Evolutionary conservation across 2,329 filamentous ascomycete genomes (phyloP).

Genomic region (Blastomyces parvus): DNA sequence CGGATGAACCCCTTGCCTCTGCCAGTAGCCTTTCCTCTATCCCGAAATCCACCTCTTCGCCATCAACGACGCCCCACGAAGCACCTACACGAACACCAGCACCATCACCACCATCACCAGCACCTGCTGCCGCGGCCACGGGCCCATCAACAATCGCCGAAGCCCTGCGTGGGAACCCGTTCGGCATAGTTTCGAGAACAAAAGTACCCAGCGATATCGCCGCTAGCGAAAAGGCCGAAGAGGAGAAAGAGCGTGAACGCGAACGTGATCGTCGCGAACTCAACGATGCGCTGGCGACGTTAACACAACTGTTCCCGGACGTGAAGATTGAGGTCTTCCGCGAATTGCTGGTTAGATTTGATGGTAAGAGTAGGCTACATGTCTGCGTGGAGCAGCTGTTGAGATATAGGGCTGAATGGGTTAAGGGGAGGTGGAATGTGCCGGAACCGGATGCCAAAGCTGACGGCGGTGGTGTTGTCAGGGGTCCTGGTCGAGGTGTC

Average conservation of each 20-base stretch:
- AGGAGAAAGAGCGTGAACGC: slow-evolving; percentile 19
- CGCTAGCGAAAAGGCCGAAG: slow-evolving; percentile 11
- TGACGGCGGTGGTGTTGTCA: background rate
- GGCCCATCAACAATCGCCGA: slow-evolving; percentile 32
- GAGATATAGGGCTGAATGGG: slow-evolving; percentile 39
- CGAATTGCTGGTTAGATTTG: slow-evolving; percentile 38
- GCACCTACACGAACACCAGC: background rate
- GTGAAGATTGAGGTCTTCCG: slow-evolving; percentile 40
- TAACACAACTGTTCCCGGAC: slow-evolving; percentile 39
- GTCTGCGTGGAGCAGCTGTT: slow-evolving; percentile 41
- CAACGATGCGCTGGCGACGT: slow-evolving; percentile 33
- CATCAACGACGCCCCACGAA: background rate
- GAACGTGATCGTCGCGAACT: slow-evolving; percentile 31
- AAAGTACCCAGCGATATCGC: slow-evolving; percentile 11
- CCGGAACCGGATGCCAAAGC: slow-evolving; percentile 18
- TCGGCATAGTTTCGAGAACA: slow-evolving; percentile 21
- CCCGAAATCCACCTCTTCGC: background rate
- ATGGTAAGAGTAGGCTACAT: slow-evolving; percentile 38
- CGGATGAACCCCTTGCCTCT: background rate
- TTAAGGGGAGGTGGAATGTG: slow-evolving; percentile 38
- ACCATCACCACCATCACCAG: background rate
- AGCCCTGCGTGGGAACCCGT: slow-evolving; percentile 38
- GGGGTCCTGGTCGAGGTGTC: slow-evolving; percentile 3
- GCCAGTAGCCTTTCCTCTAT: background rate
- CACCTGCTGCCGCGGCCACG: slow-evolving; percentile 1